Evolutionary conservation across 176 grass and related monocot genomes (phyloP).

Genomic region (Triticum monococcum): DNA sequence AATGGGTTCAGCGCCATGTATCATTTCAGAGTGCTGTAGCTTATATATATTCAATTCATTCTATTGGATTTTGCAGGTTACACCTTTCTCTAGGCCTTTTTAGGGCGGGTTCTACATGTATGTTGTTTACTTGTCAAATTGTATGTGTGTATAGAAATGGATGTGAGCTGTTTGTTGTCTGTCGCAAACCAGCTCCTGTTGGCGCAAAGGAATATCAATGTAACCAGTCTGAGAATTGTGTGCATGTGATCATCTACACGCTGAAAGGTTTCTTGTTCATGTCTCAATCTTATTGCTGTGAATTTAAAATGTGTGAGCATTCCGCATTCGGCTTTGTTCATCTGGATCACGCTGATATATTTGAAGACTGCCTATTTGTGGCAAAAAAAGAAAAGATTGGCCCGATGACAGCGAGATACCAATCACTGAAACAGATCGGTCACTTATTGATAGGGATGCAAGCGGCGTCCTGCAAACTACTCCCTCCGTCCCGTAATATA

Average conservation of each 20-base stretch:
- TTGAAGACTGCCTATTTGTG: neutral
- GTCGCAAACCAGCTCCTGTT: neutral
- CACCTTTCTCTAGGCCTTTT: neutral
- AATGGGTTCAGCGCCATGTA: conserved; percentile 30
- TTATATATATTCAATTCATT: conserved; percentile 59
- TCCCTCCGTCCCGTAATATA: no score
- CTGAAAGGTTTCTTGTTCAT: neutral
- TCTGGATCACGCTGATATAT: neutral
- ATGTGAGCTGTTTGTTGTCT: neutral
- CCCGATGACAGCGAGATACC: no score
- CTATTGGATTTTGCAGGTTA: conserved; percentile 36
- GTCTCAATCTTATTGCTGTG: neutral
- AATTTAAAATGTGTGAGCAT: neutral
- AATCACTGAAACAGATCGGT: no score
- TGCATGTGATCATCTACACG: neutral
- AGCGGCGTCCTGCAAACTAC: no score
- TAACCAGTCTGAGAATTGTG: neutral
- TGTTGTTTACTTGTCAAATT: conserved; percentile 26
- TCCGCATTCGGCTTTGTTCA: neutral
- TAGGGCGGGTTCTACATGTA: neutral
- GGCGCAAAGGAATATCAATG: neutral
- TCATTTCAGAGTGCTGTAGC: conserved; percentile 32
- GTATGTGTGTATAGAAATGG: conserved; percentile 37
- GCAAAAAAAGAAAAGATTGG: no score
- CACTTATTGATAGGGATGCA: no score